Conservation (phyloP, 192 early-diverging fungal species). For the Umbelopsis vinacea region DNA sequence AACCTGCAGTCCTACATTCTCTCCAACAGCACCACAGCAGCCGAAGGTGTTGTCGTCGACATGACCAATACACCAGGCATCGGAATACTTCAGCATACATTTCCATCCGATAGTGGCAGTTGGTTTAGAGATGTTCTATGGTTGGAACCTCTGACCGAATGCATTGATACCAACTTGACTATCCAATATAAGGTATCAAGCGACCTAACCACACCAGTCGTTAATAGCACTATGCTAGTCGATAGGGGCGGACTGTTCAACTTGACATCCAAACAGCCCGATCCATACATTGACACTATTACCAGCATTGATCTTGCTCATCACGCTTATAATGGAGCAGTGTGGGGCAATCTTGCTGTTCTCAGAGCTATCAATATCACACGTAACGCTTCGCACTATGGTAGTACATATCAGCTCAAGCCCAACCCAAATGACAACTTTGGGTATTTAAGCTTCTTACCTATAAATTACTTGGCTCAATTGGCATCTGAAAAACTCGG, state of each 20-base stretch:
- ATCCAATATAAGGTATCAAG: not conserved
- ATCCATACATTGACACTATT: not conserved
- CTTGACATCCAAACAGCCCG: not conserved
- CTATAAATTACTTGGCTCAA: not conserved
- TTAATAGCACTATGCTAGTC: not conserved
- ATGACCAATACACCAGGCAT: conserved; percentile 3
- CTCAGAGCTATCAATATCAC: not conserved
- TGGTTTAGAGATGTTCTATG: not conserved
- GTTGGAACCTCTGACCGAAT: not conserved
- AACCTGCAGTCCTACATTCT: not conserved
- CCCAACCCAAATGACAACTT: not conserved
- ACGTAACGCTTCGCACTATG: not conserved
- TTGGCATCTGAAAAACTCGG: not conserved
- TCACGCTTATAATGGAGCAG: conserved; percentile 7
- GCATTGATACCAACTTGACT: conserved; percentile 6
- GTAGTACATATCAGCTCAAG: not conserved
- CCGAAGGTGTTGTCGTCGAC: not conserved
- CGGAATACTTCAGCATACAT: not conserved
- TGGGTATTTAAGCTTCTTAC: not conserved
- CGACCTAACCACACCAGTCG: not conserved
- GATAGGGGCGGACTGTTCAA: not conserved
- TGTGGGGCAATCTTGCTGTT: not conserved
- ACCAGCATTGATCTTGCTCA: not conserved
- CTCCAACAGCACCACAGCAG: not conserved
- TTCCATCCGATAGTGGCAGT: not conserved